A percentile compares a stretch with the other conserved stretches of the same genome.
Conservation (phyloP, 2,329 filamentous ascomycete genomes). For the Fusarium ambrosium region DNA sequence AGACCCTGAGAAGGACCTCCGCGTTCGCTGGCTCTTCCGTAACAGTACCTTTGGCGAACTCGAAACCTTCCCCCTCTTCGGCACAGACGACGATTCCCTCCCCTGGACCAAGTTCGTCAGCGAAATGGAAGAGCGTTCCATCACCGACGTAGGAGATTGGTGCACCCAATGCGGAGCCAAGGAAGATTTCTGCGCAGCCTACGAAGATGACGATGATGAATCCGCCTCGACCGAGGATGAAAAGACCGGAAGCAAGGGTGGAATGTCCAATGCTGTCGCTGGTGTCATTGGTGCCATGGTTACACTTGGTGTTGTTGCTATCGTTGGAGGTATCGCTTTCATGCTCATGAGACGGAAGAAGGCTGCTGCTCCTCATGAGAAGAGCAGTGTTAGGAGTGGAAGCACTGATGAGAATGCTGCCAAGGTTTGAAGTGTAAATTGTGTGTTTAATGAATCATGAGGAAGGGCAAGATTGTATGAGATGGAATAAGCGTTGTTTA, state of each 20-base stretch:
- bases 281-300: conserved; percentile 52
- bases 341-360: conserved; percentile 43
- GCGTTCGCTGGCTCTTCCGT: conserved; percentile 53
- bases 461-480: background rate
- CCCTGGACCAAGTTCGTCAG: conserved; percentile 47
- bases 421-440: conserved; percentile 8
- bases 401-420: conserved; percentile 20
- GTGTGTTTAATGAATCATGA: background rate
- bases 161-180: conserved; percentile 47
- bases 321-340: conserved; percentile 37
- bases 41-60: conserved; percentile 51
- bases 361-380: background rate
- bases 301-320: conserved; percentile 48
- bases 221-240: conserved; percentile 5
- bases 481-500: background rate
- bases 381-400: conserved; percentile 29
- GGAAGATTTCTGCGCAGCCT: conserved; percentile 51
- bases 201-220: conserved; percentile 35
- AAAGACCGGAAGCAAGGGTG: conserved; percentile 18
- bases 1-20: conserved; percentile 43
- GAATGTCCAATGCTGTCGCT: conserved; percentile 52
- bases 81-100: conserved; percentile 45
- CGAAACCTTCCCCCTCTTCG: conserved; percentile 50
- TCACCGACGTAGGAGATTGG: conserved; percentile 50
- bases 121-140: conserved; percentile 48